phyloP scores from a whole-genome alignment of 208 protist genomes.

The Acanthamoeba polyphaga region DNA sequence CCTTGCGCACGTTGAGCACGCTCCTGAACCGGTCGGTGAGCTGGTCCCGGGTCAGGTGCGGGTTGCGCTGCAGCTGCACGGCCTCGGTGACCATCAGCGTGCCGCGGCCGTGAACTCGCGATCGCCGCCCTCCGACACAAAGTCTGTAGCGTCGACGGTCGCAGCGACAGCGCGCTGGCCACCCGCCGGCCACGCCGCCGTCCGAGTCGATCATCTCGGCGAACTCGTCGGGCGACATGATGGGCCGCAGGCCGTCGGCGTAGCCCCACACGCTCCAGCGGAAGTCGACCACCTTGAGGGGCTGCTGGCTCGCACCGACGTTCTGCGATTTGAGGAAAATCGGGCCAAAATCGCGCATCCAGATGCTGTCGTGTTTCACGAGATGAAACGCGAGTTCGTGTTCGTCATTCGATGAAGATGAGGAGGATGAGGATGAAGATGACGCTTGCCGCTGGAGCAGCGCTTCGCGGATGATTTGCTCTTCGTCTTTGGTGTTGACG shows the following conservation, averaged over 20 bases:
- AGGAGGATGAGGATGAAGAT: no score
- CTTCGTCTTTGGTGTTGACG: neutral
- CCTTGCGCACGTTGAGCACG: constrained; percentile 74
- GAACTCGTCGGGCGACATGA: neutral
- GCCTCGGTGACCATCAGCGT: constrained; percentile 80
- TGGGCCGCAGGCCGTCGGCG: neutral
- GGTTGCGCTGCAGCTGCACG: constrained; percentile 83
- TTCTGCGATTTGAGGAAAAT: constrained; percentile 71
- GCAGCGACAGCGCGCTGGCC: neutral
- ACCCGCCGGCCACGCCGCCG: neutral
- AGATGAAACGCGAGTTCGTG: neutral
- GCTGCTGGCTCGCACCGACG: no score
- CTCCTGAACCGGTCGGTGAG: constrained; percentile 74
- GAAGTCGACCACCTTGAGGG: constrained; percentile 68
- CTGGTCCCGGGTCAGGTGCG: constrained; percentile 37
- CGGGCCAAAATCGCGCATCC: constrained; percentile 81
- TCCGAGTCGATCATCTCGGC: constrained; percentile 14
- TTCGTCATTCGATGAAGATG: no score
- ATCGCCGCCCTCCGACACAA: constrained; percentile 82
- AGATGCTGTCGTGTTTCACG: constrained; percentile 66
- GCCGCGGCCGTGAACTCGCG: constrained; percentile 81
- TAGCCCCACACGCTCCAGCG: constrained; percentile 64
- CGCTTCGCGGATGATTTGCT: neutral
- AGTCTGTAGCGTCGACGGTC: constrained; percentile 22
- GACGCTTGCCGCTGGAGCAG: neutral